Evolutionary conservation across 1,284 basidiomycete species (phyloP), one percentile per base, ranked within the genome.

Genomic region (Hortiboletus rubellus): DNA sequence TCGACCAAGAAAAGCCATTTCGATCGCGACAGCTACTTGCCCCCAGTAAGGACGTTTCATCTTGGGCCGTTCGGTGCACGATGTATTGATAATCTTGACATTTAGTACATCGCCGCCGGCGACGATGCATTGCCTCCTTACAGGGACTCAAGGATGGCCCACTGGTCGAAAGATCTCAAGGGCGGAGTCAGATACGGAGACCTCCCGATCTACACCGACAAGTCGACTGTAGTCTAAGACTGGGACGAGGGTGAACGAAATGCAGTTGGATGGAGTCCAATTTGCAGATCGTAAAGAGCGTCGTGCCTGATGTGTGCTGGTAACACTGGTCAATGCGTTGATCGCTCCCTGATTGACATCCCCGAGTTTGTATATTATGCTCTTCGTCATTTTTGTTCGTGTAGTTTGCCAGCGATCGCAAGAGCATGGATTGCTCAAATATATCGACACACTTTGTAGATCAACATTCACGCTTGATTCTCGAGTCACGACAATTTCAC

Each of bases 21-120:
- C 67, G 76, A 80, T 59, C 74, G 75, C 7, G 74, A 77, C 52
- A 75, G 77, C 6, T 74, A 71, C 59, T 71, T 81, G 14, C 83
- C 82, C 22, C 72, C 79, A 11, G 79, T 80, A 60, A 65, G 62
- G 9, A 31, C 1, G 4, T 36, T 45, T 24, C 12, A 12, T 14
- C n/a, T 34, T 30, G 4, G 7, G 27, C 11, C 12, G 14, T 33
- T 36, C 14, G 17, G 37, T 27, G 27, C 6, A 45, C 8, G 18
- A 37, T 2, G 17, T 12, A 33, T 44, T 66, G 48, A 67, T 30
- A 44, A 31, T 5, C n/a, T 41, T 15, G 46, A 30, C 40, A 8
- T 10, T 31, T n/a, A 70, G 68, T 70, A 70, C 48, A 59, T 70
- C 33, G 55, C 55, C n/a, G 48, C 61, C 4, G 45, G 48, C 7